Evolutionary conservation across 2,329 filamentous ascomycete species (phyloP).

Genomic region (Sclerotinia borealis): DNA sequence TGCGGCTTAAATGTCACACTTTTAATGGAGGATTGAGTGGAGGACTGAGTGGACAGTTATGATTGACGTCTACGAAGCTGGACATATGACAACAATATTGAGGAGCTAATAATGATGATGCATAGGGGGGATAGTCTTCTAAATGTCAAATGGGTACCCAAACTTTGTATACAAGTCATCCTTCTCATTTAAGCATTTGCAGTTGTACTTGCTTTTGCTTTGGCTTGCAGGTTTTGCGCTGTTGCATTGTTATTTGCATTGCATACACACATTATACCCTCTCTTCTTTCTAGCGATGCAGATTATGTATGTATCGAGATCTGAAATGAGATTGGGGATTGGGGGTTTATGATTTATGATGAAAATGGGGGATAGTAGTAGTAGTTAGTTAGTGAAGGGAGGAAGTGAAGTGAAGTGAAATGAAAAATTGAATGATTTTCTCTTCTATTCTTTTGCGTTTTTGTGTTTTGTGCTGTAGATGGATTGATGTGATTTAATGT

Average conservation of each 20-base stretch:
- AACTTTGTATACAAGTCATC: background rate
- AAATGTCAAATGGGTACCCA: background rate
- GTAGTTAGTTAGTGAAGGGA: background rate
- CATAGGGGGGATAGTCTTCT: background rate
- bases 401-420: too few relatives aligned
- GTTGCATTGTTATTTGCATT: background rate
- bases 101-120: constrained; percentile 11
- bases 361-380: background rate
- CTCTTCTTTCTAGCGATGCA: background rate
- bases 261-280: background rate
- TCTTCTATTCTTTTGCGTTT: background rate
- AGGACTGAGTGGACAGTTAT: background rate
- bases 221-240: background rate
- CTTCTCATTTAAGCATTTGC: background rate
- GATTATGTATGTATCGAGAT: constrained; percentile 1
- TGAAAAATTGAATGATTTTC: background rate
- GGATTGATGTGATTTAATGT: too few relatives aligned
- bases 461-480: background rate
- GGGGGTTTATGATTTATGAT: constrained; percentile 5
- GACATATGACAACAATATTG: background rate
- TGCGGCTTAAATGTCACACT: background rate
- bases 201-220: background rate
- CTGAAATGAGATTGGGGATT: background rate
- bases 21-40: background rate
- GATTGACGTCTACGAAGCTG: background rate